Evolutionary conservation across 2,329 filamentous ascomycete species (phyloP).

Genomic region (Aspergillus sp.): DNA sequence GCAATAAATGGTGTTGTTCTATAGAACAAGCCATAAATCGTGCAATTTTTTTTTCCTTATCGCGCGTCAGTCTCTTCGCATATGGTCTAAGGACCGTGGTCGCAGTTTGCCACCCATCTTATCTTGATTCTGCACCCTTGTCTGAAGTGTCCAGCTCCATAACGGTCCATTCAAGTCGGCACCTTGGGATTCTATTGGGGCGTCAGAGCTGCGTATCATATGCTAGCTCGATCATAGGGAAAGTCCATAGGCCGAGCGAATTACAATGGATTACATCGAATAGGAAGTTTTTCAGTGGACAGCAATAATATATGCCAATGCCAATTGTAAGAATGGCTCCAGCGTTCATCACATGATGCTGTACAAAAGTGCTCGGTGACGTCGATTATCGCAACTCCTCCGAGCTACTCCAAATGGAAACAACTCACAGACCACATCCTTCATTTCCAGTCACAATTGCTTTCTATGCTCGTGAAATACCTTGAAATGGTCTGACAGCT

Average conservation of each 20-base stretch:
- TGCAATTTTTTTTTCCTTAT: background rate
- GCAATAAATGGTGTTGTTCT: constrained; percentile 36
- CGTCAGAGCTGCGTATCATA: background rate
- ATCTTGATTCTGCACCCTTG: background rate
- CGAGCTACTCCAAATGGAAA: too few species aligned
- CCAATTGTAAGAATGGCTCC: too few species aligned
- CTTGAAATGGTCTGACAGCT: background rate
- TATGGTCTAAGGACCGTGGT: background rate
- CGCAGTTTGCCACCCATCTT: background rate
- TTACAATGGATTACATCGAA: background rate
- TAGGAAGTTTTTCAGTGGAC: background rate
- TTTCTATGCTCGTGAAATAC: background rate
- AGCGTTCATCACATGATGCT: background rate
- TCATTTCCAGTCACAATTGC: background rate
- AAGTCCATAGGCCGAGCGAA: background rate
- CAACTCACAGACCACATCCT: background rate
- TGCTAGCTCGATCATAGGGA: background rate
- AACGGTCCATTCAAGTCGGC: background rate
- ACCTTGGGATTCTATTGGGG: background rate
- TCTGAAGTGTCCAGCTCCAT: background rate
- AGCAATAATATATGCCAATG: too few species aligned
- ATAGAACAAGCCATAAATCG: background rate
- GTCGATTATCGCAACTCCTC: background rate
- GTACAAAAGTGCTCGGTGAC: background rate
- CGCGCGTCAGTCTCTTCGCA: background rate